These are phyloP conservation scores for Irpex sp. DNA, from an alignment of 1,284 basidiomycete genomes.

Conservation along the genomic window DNA sequence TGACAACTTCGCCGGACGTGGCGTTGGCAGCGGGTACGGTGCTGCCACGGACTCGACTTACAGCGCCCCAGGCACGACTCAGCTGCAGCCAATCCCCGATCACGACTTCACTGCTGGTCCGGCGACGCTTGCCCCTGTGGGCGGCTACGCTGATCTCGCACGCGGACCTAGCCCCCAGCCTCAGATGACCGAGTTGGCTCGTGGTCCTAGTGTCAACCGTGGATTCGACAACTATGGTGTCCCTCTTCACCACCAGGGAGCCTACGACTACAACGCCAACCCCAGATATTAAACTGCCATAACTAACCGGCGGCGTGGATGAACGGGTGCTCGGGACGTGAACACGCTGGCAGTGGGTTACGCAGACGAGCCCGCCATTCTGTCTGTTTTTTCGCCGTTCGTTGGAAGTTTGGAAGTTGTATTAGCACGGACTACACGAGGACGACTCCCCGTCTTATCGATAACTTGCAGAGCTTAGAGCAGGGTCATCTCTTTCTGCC, in stretches of 20 bases:
- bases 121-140: conserved; percentile 54
- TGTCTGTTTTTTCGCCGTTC: background rate
- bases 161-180: conserved; percentile 63
- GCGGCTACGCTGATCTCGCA: conserved; percentile 76
- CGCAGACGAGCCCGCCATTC: background rate
- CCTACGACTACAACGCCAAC: conserved; percentile 32
- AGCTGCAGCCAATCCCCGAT: conserved; percentile 49
- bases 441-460: background rate
- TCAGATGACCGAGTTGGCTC: conserved; percentile 55
- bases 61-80: conserved; percentile 24
- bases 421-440: conserved; percentile 1
- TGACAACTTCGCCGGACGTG: conserved; percentile 29
- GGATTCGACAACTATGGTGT: conserved; percentile 50
- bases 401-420: background rate
- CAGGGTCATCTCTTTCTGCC: conserved; percentile 3
- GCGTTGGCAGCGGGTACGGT: conserved; percentile 22
- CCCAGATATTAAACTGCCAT: conserved; percentile 21
- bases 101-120: conserved; percentile 82
- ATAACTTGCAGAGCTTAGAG: background rate
- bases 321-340: conserved; percentile 2
- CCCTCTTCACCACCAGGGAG: conserved; percentile 56
- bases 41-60: conserved; percentile 11
- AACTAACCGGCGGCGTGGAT: background rate
- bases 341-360: conserved; percentile 12
- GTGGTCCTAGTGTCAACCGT: conserved; percentile 37